These are phyloP conservation scores for Linum tenue DNA, from an alignment of 345 rosid genomes.

Conservation along the genomic window DNA sequence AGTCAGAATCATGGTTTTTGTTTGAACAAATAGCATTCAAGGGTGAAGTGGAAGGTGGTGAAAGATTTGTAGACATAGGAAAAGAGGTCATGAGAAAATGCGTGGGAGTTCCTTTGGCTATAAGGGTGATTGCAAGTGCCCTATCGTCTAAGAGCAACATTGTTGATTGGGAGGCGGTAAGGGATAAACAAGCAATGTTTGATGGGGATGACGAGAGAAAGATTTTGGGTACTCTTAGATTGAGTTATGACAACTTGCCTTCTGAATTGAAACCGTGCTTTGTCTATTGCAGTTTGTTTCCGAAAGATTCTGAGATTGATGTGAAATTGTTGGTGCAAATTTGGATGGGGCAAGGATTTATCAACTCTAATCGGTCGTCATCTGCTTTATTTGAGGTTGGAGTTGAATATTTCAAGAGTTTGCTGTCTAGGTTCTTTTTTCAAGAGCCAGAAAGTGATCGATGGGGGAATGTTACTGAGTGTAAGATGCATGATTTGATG, in stretches of 20 bases:
- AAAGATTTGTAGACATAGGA: not conserved
- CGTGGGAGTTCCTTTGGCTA: not conserved
- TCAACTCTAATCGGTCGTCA: not conserved
- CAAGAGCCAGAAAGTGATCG: not conserved
- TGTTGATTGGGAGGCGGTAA: not conserved
- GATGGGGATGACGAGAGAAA: not conserved
- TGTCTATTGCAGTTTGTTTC: constrained; percentile 6
- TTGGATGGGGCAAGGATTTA: not conserved
- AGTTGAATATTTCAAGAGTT: constrained; percentile 3
- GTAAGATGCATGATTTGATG: constrained; percentile 8
- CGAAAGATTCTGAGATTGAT: not conserved
- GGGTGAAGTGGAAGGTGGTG: not conserved
- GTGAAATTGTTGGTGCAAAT: not conserved
- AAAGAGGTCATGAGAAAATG: not conserved
- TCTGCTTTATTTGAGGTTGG: not conserved
- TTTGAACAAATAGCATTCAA: not conserved
- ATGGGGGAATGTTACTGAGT: not conserved
- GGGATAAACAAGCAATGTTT: not conserved
- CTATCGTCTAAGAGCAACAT: not conserved
- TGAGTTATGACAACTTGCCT: constrained; percentile 3
- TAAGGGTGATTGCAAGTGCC: not conserved
- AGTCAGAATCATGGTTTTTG: not conserved
- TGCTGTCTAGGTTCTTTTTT: not conserved
- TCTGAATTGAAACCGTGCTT: constrained; percentile 5
- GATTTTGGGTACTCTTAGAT: not conserved